A percentile compares a stretch with the other conserved stretches of the same genome.
Conservation (phyloP, 768 basidiomycete genomes). For the Suillus spraguei region DNA sequence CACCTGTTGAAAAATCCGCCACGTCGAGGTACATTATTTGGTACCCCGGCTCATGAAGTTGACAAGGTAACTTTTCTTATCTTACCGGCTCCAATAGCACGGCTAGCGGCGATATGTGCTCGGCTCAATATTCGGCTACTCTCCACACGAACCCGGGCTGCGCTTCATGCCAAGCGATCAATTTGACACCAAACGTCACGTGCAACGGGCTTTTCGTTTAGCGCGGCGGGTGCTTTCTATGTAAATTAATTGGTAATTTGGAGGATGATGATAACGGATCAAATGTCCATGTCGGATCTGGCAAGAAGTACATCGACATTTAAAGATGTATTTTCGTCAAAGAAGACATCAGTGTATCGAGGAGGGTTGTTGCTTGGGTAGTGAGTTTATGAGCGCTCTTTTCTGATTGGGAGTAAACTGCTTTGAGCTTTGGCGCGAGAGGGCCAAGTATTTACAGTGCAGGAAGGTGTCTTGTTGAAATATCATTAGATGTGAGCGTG, state of each 20-base stretch:
- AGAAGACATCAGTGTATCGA: conserved; percentile 54
- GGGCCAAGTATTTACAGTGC: conserved; percentile 58
- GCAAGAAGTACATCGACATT: conserved; percentile 65
- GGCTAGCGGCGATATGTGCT: too few relatives aligned
- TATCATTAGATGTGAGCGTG: conserved; percentile 23
- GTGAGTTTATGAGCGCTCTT: conserved; percentile 59
- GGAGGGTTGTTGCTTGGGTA: conserved; percentile 42
- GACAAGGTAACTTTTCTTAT: conserved; percentile 69
- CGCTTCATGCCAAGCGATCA: conserved; percentile 61
- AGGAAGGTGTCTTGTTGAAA: conserved; percentile 82
- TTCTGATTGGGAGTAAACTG: conserved; percentile 81
- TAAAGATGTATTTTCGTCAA: conserved; percentile 47
- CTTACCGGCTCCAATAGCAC: conserved; percentile 55
- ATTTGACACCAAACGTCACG: conserved; percentile 60
- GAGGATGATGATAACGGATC: conserved; percentile 68
- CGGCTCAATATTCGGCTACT: too few relatives aligned
- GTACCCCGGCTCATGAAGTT: conserved; percentile 59
- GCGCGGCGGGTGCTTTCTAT: conserved; percentile 59
- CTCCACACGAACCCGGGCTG: too few relatives aligned
- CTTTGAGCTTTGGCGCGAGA: conserved; percentile 52
- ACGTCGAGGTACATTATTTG: conserved; percentile 69
- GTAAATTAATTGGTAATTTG: conserved; percentile 71
- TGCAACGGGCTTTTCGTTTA: conserved; percentile 91
- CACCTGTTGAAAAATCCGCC: conserved; percentile 83
- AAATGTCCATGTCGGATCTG: conserved; percentile 73